Evolutionary conservation across 768 basidiomycete species (phyloP).

Genomic region (Crucibulum laeve): DNA sequence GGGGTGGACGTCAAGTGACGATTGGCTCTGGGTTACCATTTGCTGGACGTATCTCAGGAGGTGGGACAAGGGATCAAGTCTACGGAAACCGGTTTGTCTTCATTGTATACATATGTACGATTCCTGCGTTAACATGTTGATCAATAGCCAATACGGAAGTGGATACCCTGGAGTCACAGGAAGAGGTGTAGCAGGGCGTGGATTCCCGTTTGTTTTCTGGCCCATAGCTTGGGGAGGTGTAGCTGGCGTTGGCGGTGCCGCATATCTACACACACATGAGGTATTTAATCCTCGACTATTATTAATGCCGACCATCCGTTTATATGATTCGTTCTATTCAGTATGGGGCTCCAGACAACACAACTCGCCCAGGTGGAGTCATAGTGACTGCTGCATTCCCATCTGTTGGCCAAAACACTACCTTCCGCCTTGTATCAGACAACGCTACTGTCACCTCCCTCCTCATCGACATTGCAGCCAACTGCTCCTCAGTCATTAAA

Average conservation of each 20-base stretch:
- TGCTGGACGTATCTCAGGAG: constrained; percentile 42
- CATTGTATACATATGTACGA: constrained; percentile 2
- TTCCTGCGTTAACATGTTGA: constrained; percentile 1
- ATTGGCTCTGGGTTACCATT: constrained; percentile 39
- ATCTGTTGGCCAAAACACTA: constrained; percentile 29
- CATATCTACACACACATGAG: constrained; percentile 26
- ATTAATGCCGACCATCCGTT: background rate
- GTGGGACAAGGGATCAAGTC: constrained; percentile 37
- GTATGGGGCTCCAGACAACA: constrained; percentile 31
- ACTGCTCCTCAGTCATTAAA: constrained; percentile 29
- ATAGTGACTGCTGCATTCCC: constrained; percentile 39
- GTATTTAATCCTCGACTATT: constrained; percentile 20
- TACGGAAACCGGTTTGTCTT: constrained; percentile 34
- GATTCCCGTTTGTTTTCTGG: constrained; percentile 63
- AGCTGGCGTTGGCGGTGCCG: constrained; percentile 13
- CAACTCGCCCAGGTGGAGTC: constrained; percentile 45
- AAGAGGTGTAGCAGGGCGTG: constrained; percentile 37
- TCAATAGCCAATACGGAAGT: constrained; percentile 48
- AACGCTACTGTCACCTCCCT: constrained; percentile 41
- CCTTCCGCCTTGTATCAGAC: constrained; percentile 45
- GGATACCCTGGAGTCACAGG: constrained; percentile 48
- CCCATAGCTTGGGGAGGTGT: constrained; percentile 44
- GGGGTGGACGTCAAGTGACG: constrained; percentile 16
- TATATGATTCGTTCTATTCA: constrained; percentile 7
- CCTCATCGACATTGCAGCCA: constrained; percentile 33